Percentiles rank a stretch among this genome's conserved stretches.
These are phyloP conservation scores for Meyerozyma guilliermondii DNA, from an alignment of 1,139 yeast genomes.

Conservation along the genomic window DNA sequence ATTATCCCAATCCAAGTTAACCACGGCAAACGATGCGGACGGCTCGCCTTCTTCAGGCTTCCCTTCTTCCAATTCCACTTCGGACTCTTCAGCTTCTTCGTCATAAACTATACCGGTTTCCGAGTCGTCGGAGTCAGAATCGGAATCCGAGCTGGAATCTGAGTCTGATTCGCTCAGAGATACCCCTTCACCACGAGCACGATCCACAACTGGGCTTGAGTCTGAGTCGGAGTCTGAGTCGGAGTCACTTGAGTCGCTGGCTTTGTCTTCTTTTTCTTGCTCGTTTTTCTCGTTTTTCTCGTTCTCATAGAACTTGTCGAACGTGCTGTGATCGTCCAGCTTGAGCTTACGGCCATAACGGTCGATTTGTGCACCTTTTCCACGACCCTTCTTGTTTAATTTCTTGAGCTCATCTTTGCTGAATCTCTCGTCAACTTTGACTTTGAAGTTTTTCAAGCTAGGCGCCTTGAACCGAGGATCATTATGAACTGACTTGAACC, in stretches of 20 bases:
- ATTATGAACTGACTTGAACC: conserved; percentile 74
- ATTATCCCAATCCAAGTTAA: conserved; percentile 97
- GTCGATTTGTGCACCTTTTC: conserved; percentile 62
- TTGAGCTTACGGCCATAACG: conserved; percentile 76
- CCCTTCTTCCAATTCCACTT: conserved; percentile 49
- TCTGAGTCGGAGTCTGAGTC: conserved; percentile 9
- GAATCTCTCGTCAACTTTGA: conserved; percentile 84
- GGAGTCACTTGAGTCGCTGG: conserved; percentile 11
- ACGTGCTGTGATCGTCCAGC: conserved; percentile 18
- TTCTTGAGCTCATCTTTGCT: conserved; percentile 64
- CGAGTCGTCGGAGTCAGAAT: conserved; percentile 25
- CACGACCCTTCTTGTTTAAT: conserved; percentile 45
- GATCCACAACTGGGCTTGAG: conserved; percentile 35
- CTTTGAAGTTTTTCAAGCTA: conserved; percentile 62
- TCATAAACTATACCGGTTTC: conserved; percentile 19
- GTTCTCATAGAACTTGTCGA: conserved; percentile 65
- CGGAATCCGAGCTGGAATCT: conserved; percentile 15
- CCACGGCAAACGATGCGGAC: conserved; percentile 77
- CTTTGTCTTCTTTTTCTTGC: conserved; percentile 14
- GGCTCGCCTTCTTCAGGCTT: conserved; percentile 86
- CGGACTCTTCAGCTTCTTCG: conserved; percentile 41
- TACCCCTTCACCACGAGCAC: conserved; percentile 67
- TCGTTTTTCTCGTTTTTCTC: conserved; percentile 41
- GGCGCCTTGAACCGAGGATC: conserved; percentile 89
- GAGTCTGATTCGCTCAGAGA: conserved; percentile 16